Base-by-base conservation (phyloP, 129 eudicot species). In the carrot (Daucus carota) region DNA sequence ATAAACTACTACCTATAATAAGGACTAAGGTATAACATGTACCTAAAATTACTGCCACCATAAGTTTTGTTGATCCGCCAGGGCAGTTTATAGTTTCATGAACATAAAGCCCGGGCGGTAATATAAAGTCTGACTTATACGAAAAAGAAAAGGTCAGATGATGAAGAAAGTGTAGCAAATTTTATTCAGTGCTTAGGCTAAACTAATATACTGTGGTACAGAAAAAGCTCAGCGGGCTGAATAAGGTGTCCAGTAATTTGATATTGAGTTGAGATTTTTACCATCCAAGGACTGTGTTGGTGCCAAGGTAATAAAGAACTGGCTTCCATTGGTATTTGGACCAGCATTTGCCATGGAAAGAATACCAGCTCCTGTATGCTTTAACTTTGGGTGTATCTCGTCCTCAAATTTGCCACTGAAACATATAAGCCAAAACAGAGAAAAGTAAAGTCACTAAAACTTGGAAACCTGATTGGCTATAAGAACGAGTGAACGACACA, bases 361-460 rank as follows among this genome's bases (percentile, higher is more conserved):
- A 81, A 94, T 91, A 69, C 99, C 99, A 74, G 99, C 99, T 78
- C 99, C 99, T n/a, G 99, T 91, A 83, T 94, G 99, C 92, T 94
- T 94, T 79, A 94, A 76, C 81, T 85, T 84, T 75, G 90, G 86
- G 74, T 77, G 79, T 32, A 94, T 87, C 89, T 94, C 97, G 66
- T 94, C 99, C 77, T 94, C 99, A 79, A 94, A 94, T 73, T 89
- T 87, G 65, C 89, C 80, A 57, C 98, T 91, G 84, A 82, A 87
- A 73, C 6, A 75, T 73, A 76, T 50, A 32, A 24, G 8, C 5
- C n/a, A 70, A 0, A 10, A 72, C 15, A 22, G 10, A 43, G 9
- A 24, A 24, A 43, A 63, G 20, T n/a, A 26, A 26, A 43, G 9
- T 42, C 54, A 43, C 0, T 13, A 42, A 6, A 72, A 43, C 12